Conservation (phyloP, 352 stramenopile species). For the Phytophthora quininea region DNA sequence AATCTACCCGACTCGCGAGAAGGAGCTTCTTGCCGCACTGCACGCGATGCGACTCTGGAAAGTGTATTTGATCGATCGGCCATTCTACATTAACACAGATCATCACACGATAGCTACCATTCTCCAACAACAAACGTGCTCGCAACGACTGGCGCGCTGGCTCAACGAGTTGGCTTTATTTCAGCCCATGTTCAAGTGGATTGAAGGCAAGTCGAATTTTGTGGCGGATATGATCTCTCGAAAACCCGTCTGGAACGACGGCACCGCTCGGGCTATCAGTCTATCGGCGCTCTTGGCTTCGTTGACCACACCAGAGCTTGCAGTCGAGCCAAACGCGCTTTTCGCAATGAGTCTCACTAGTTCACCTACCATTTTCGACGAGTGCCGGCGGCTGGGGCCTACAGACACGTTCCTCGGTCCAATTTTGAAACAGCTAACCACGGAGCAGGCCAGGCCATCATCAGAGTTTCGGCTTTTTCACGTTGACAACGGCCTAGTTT, state of each 20-base stretch:
- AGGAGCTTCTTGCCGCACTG: conserved; percentile 5
- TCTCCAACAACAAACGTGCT: conserved; percentile 7
- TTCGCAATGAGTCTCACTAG: background rate
- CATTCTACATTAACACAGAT: conserved; percentile 21
- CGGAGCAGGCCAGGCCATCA: background rate
- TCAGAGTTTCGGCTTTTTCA: conserved; percentile 4
- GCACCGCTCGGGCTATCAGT: background rate
- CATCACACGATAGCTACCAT: conserved; percentile 19
- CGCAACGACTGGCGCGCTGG: conserved; percentile 4
- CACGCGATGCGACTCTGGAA: conserved; percentile 1
- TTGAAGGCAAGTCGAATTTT: conserved; percentile 5
- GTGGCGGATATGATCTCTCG: conserved; percentile 7
- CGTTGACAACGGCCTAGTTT: background rate
- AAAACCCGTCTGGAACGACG: conserved; percentile 11
- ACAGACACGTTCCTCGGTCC: background rate
- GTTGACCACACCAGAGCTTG: conserved; percentile 2
- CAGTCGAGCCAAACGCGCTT: conserved; percentile 1
- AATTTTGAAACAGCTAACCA: background rate
- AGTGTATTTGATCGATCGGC: conserved; percentile 21
- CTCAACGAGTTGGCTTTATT: conserved; percentile 8
- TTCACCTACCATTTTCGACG: background rate
- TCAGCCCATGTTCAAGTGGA: conserved; percentile 10
- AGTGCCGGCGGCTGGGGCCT: background rate
- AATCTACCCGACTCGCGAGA: conserved; percentile 7
- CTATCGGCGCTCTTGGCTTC: background rate